Conservation (phyloP, 495 filamentous ascomycete genomes). For the Aspergillus haitiensis region DNA sequence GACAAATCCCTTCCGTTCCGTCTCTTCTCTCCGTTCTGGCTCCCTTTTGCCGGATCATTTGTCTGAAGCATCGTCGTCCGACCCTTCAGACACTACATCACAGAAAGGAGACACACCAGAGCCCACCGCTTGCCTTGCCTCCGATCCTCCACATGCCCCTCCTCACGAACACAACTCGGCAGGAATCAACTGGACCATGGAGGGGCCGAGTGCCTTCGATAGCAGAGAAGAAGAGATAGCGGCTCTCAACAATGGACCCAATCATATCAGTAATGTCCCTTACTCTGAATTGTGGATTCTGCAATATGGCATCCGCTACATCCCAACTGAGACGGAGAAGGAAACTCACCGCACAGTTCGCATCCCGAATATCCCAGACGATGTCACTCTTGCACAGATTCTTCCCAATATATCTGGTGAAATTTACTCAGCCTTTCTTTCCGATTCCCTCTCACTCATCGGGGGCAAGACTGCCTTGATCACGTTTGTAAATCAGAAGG, state of each 20-base stretch:
- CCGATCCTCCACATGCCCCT: background rate
- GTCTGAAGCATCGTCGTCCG: no score
- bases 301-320: constrained; percentile 38
- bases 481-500: constrained; percentile 30
- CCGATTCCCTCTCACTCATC: constrained; percentile 30
- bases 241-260: constrained; percentile 12
- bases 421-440: constrained; percentile 31
- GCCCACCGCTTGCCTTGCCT: no score
- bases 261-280: constrained; percentile 11
- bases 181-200: constrained; percentile 31
- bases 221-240: constrained; percentile 22
- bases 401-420: constrained; percentile 30
- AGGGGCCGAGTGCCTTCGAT: constrained; percentile 27
- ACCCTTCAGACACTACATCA: no score
- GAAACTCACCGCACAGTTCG: constrained; percentile 35
- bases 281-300: constrained; percentile 29
- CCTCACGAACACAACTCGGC: background rate
- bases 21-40: no score
- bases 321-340: constrained; percentile 22
- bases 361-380: constrained; percentile 32
- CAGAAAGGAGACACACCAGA: no score
- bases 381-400: constrained; percentile 25
- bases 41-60: no score
- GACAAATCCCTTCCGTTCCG: no score
- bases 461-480: constrained; percentile 35